Conservation (phyloP, 306 rosid species). For the Senna tora region DNA sequence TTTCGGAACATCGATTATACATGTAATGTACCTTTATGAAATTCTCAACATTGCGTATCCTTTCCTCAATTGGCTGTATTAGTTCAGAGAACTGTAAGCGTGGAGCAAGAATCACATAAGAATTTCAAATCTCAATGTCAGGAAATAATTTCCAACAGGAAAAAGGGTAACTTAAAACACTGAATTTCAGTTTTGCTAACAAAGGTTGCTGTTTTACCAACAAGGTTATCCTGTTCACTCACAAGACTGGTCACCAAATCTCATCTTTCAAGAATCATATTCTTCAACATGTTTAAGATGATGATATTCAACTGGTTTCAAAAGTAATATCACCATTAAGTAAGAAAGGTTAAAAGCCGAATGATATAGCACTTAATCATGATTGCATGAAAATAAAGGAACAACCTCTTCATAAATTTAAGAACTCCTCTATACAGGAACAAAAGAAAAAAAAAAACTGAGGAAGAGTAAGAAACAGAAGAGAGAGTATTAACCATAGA, state of each 20-base stretch:
- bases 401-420: neutral
- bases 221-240: neutral
- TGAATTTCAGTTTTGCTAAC: neutral
- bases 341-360: neutral
- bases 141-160: neutral
- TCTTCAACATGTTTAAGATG: neutral
- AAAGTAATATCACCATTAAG: neutral
- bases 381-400: neutral
- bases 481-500: too few species aligned
- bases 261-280: neutral
- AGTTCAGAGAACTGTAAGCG: conserved; percentile 73
- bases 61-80: conserved; percentile 77
- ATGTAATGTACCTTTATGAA: conserved; percentile 73
- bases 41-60: conserved; percentile 62
- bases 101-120: conserved; percentile 19
- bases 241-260: neutral
- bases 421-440: neutral
- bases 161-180: neutral
- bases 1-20: conserved; percentile 13
- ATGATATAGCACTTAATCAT: neutral
- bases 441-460: neutral
- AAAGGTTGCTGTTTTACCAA: neutral
- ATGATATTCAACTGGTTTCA: neutral
- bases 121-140: conserved; percentile 4
- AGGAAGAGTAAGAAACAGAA: too few species aligned